phyloP scores from a whole-genome alignment of 257 asterid species.

The Jaltomata sinuosa region DNA sequence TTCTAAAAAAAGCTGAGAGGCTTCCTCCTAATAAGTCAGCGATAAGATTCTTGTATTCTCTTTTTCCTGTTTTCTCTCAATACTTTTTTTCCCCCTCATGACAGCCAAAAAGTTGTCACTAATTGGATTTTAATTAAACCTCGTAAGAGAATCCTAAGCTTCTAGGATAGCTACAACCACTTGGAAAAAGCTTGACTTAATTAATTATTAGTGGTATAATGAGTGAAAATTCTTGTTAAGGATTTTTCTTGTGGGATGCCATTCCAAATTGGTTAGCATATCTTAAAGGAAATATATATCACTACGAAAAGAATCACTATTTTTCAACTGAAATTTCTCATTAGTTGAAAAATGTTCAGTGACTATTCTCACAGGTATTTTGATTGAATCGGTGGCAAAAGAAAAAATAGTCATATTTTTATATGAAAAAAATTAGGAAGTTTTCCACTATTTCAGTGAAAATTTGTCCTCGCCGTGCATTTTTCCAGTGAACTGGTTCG shows the following conservation, averaged over 20 bases:
- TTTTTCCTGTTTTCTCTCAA: not conserved
- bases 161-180: not conserved
- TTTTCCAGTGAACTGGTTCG: too few species aligned
- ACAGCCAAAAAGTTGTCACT: slow-evolving; percentile 4
- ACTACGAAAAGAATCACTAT: too few species aligned
- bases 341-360: too few species aligned
- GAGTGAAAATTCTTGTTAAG: not conserved
- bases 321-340: too few species aligned
- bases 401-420: too few species aligned
- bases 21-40: slow-evolving; percentile 2
- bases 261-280: not conserved
- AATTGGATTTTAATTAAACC: not conserved
- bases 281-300: too few species aligned
- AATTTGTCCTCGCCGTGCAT: too few species aligned
- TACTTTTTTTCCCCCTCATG: not conserved
- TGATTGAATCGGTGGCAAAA: too few species aligned
- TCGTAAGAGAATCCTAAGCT: slow-evolving; percentile 3
- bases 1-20: not conserved
- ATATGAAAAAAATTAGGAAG: too few species aligned
- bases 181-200: not conserved
- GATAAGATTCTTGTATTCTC: not conserved
- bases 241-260: not conserved
- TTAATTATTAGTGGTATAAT: not conserved
- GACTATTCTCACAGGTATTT: too few species aligned
- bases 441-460: too few species aligned